Percentiles rank a stretch among this genome's conserved stretches.
Conservation (phyloP, 495 filamentous ascomycete genomes). For the Tuber indicum region DNA sequence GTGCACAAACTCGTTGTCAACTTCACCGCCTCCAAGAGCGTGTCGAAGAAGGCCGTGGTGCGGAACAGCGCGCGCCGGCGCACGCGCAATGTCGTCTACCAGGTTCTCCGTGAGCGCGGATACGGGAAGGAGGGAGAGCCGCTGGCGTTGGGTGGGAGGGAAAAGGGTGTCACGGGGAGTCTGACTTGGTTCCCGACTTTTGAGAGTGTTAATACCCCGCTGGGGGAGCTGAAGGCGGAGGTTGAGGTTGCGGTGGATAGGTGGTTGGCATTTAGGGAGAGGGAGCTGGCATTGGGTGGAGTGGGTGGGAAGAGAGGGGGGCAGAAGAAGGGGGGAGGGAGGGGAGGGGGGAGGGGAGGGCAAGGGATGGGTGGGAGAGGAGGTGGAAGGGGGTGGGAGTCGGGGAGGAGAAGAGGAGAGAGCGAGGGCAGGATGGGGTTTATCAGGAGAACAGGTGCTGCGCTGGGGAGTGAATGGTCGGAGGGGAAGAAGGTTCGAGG, state of each 20-base stretch:
- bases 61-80: conserved; percentile 20
- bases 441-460: not conserved
- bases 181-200: conserved; percentile 24
- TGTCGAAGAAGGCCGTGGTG: conserved; percentile 23
- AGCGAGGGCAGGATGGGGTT: too few relatives aligned
- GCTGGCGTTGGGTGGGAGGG: not conserved
- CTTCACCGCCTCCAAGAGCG: conserved; percentile 21
- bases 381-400: not conserved
- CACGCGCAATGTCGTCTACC: conserved; percentile 17
- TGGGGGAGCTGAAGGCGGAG: conserved; percentile 23
- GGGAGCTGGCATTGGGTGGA: not conserved
- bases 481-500: not conserved
- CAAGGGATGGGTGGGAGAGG: not conserved
- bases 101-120: conserved; percentile 21
- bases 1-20: conserved; percentile 19
- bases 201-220: conserved; percentile 19
- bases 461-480: not conserved
- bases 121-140: conserved; percentile 24
- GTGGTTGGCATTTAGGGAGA: conserved; percentile 15
- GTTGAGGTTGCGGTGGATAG: conserved; percentile 13
- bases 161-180: conserved; percentile 15
- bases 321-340: too few relatives aligned
- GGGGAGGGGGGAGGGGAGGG: not conserved
- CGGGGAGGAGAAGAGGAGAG: not conserved
- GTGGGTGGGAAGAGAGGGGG: not conserved